Evolutionary conservation across 306 rosid genomes (phyloP).

Genomic region (Pyrus pyrifolia): DNA sequence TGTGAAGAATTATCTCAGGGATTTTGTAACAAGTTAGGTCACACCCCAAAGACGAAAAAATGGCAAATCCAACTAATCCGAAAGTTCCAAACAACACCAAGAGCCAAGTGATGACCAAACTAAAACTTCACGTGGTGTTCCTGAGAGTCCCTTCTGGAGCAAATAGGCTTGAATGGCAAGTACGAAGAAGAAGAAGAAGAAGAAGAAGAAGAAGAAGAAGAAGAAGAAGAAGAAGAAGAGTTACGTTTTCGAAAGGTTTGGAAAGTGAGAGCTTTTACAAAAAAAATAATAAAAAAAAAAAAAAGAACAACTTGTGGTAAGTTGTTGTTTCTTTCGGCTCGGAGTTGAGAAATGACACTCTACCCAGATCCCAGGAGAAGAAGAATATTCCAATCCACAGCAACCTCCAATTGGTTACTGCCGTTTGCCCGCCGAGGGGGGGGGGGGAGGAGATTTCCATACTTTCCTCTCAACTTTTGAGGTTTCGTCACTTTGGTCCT

Average conservation of each 20-base stretch:
- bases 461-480: background rate
- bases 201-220: background rate
- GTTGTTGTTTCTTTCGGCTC: too few relatives aligned
- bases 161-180: slow-evolving; percentile 27
- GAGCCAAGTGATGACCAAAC: background rate
- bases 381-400: slow-evolving; percentile 7
- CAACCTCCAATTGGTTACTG: background rate
- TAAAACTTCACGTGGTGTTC: background rate
- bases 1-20: too few relatives aligned
- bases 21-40: too few relatives aligned
- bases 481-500: background rate
- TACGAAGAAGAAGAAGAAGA: background rate
- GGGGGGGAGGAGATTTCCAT: too few relatives aligned
- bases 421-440: too few relatives aligned
- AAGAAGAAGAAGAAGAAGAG: slow-evolving; percentile 2
- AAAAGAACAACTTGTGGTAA: too few relatives aligned
- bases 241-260: slow-evolving; percentile 15
- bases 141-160: slow-evolving; percentile 38
- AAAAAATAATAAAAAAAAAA: too few relatives aligned
- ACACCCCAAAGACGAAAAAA: background rate
- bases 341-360: too few relatives aligned
- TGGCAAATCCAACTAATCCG: background rate
- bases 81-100: background rate
- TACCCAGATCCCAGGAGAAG: background rate
- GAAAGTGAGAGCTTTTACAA: background rate